Evolutionary conservation across 2,329 filamentous ascomycete species (phyloP), one percentile per base, ranked within the genome.

Genomic region (Beauveria varroae): DNA sequence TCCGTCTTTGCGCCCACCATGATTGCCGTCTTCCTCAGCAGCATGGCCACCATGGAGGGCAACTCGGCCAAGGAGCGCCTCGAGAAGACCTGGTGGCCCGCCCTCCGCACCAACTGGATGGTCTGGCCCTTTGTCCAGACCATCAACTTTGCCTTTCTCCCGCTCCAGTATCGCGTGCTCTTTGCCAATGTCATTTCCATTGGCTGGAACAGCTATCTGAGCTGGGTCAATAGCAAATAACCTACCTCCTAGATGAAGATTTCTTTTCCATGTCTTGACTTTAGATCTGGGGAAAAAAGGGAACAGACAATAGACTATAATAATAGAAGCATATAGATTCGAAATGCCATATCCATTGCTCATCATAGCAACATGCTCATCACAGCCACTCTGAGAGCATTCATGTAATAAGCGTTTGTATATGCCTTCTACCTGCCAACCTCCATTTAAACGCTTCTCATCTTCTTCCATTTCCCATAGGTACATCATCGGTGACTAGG

Each of bases 121-220:
- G 75, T 97, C 61, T 97, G 93, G 93, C 93, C 93, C 3, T 79
- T 81, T 65, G 91, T 96, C 61, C 93, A 97, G 78, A 79, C 88
- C 59, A 81, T 88, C 70, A 97, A 97, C 79, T 97, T 97, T 78
- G 88, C 89, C 69, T 83, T 95, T 65, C 84, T 96, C 65, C 93
- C 93, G 54, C 79, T 96, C 64, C 85, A 96, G 71, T 86, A 93
- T 75, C 83, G 92, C 63, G 85, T 97, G 47, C 77, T 96, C 68
- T 87, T 96, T 64, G 93, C 96, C 68, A 97, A 97, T 70, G 74
- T 96, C 56, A 81, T 96, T 59, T 90, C 79, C 59, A 81, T 85
- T 65, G 84, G 83, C 64, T 87, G 84, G 84, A 87, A 87, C 74
- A 84, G 80, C 65, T 87, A 86, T 69, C 72, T 87, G 67, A 87